Evolutionary conservation across 805 yeast genomes (phyloP).

Genomic region (Jamesozyma jinghongensis): DNA sequence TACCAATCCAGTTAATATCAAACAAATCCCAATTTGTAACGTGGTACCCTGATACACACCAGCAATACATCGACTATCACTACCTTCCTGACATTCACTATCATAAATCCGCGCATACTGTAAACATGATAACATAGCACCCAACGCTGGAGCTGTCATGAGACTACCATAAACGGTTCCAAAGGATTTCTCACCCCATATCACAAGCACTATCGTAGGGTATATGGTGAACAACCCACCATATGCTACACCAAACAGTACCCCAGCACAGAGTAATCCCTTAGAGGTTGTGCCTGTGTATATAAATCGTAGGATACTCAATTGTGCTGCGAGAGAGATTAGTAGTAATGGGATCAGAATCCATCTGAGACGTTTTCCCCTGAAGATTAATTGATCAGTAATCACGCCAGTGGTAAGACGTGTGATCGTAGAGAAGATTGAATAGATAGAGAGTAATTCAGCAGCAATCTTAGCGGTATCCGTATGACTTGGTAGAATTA

Average conservation of each 20-base stretch:
- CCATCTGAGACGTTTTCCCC: constrained; percentile 25
- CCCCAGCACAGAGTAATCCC: constrained; percentile 22
- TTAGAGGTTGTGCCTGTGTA: not conserved
- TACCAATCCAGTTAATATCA: constrained; percentile 6
- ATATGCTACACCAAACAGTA: constrained; percentile 58
- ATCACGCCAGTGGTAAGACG: constrained; percentile 58
- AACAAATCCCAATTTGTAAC: constrained; percentile 4
- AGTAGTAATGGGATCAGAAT: constrained; percentile 27
- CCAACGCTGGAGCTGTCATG: constrained; percentile 82
- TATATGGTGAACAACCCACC: constrained; percentile 81
- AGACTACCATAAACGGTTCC: constrained; percentile 92
- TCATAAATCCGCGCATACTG: constrained; percentile 62
- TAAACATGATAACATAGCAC: constrained; percentile 59
- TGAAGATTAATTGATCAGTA: constrained; percentile 48
- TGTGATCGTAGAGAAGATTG: constrained; percentile 62
- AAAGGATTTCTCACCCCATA: constrained; percentile 82
- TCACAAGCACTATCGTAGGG: constrained; percentile 73
- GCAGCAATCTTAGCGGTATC: constrained; percentile 15
- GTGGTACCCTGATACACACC: constrained; percentile 12
- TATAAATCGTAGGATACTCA: constrained; percentile 14
- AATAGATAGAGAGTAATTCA: constrained; percentile 45
- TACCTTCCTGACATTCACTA: constrained; percentile 16
- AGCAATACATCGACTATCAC: constrained; percentile 13
- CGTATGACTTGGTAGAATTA: constrained; percentile 3
- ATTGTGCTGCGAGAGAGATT: constrained; percentile 33